A percentile compares a stretch with the other conserved stretches of the same genome.
Evolutionary conservation across 805 yeast genomes (phyloP).

Genomic region (Wickerhamiella domercqiae): DNA sequence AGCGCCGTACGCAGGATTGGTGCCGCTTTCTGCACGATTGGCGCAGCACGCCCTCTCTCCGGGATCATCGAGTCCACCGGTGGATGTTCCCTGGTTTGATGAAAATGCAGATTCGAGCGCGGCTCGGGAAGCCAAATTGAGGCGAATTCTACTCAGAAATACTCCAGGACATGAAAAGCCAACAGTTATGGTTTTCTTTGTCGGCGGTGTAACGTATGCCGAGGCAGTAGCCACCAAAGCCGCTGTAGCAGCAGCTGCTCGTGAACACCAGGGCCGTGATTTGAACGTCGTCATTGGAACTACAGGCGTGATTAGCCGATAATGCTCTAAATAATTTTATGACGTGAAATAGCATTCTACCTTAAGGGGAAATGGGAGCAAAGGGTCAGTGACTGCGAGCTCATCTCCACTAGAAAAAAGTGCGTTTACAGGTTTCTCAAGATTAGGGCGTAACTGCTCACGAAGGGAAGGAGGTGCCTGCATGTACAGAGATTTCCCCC

Average conservation of each 20-base stretch:
- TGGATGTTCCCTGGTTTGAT: conserved; percentile 31
- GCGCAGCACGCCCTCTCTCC: conserved; percentile 31
- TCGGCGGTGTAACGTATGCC: conserved; percentile 80
- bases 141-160: conserved; percentile 22
- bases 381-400: conserved; percentile 37
- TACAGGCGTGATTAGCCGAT: conserved; percentile 20
- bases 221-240: conserved; percentile 61
- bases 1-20: conserved; percentile 52
- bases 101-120: conserved; percentile 12
- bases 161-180: conserved; percentile 21
- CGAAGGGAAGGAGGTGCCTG: conserved; percentile 34
- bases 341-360: conserved; percentile 13
- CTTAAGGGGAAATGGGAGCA: conserved; percentile 31
- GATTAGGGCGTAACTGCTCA: conserved; percentile 31
- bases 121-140: conserved; percentile 22
- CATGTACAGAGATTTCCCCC: conserved; percentile 30
- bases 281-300: conserved; percentile 27
- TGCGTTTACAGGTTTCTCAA: conserved; percentile 23
- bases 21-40: conserved; percentile 58
- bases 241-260: conserved; percentile 27
- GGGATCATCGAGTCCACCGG: conserved; percentile 19
- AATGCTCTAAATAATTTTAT: not conserved
- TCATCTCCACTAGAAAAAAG: conserved; percentile 34
- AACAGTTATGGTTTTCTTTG: conserved; percentile 35
- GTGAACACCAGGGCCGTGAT: conserved; percentile 22